Evolutionary conservation across 1,284 basidiomycete genomes (phyloP).

Genomic region (Trametes pubescens): DNA sequence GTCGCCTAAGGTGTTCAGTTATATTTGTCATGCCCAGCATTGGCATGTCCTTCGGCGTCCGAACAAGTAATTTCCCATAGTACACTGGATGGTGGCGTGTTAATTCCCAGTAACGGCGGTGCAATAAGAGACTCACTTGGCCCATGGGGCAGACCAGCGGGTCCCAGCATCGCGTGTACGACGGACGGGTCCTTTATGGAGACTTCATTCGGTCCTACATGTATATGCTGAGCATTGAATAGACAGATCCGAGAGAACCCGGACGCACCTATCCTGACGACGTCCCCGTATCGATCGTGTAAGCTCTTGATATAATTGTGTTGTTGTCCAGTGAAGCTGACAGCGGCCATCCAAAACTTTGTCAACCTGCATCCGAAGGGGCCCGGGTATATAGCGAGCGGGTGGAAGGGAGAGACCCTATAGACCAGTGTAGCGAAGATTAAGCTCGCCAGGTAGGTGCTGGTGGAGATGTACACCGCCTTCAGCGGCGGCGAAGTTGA

Average conservation of each 20-base stretch:
- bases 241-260: neutral
- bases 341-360: conserved; percentile 35
- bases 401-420: conserved; percentile 43
- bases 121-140: conserved; percentile 27
- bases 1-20: conserved; percentile 31
- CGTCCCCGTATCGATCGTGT: conserved; percentile 42
- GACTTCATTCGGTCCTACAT: conserved; percentile 42
- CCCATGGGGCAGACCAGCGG: conserved; percentile 37
- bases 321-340: conserved; percentile 33
- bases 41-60: conserved; percentile 8
- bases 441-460: conserved; percentile 17
- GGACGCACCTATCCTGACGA: conserved; percentile 41
- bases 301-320: conserved; percentile 37
- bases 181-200: conserved; percentile 36
- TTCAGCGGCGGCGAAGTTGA: neutral
- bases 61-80: conserved; percentile 26
- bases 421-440: conserved; percentile 35
- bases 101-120: too few relatives aligned
- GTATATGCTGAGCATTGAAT: neutral
- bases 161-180: conserved; percentile 32
- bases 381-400: conserved; percentile 42
- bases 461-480: neutral
- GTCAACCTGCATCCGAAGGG: conserved; percentile 39
- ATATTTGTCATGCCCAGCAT: conserved; percentile 28
- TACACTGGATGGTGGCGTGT: conserved; percentile 27